Base-by-base conservation (phyloP, 2,329 filamentous ascomycete species). In the Seiridium unicorne region DNA sequence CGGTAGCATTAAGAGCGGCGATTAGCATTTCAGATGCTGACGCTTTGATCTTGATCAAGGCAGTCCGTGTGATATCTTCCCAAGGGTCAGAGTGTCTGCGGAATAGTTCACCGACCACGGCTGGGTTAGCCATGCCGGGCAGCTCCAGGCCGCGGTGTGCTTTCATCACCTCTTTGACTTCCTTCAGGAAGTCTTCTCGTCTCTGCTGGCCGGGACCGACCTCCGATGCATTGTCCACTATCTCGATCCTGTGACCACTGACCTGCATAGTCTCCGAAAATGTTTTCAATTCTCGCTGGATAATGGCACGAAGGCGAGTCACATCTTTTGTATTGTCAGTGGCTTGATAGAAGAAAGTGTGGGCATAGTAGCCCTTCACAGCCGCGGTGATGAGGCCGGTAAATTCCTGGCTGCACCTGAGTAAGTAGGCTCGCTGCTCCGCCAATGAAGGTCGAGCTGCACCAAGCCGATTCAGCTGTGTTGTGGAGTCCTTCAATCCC, bases 391-490 rank as follows among this genome's bases (percentile, higher is more conserved):
- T 62, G 4, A 73, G 48, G 0, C 9, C 9, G 5, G 65, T 59
- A 56, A 74, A 71, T 1, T 69, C 11, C 36, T 62, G 49, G 61
- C 72, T 72, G 49, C 71, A 53, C 11, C 57, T 62, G 2, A 72
- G 57, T 1, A 75, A 66, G 36, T 73, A 72, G 18, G 59, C 60
- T 1, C 67, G 69, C 63, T 74, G 69, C 13, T 73, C 68, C 0
- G 51, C 55, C 6, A 60, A 58, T 5, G 55, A 70, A 0, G 53
- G 38, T 11, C 72, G 61, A 4, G 64, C 64, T 2, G 60, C 46
- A 0, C 72, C 72, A 0, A 74, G 66, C 26, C 61, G 65, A 3
- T 61, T 35, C 13, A 74, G 63, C 35, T 62, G 65, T 1, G 36
- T 55, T 5, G 59, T 26, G 53, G 69, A 73, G 7, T 65, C 58